phyloP scores from a whole-genome alignment of 2,329 filamentous ascomycete species.

The Talaromyces sp. region DNA sequence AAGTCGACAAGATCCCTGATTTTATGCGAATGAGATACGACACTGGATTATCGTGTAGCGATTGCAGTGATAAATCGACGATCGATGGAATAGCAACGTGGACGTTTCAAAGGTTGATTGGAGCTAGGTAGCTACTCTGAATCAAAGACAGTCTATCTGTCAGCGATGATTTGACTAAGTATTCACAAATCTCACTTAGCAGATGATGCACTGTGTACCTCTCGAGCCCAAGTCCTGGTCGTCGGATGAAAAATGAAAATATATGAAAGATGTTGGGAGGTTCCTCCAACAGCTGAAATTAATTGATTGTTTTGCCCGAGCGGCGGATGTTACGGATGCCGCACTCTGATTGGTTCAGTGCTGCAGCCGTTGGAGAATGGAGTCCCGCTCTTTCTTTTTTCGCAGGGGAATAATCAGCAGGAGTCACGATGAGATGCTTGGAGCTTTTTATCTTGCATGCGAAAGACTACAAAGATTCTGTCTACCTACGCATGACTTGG shows the following conservation, averaged over 20 bases:
- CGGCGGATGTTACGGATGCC: neutral
- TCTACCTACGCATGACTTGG: neutral
- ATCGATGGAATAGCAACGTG: constrained; percentile 13
- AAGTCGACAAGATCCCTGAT: neutral
- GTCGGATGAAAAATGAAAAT: neutral
- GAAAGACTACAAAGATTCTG: neutral
- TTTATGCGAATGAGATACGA: neutral
- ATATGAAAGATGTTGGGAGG: neutral
- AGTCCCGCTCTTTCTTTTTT: neutral
- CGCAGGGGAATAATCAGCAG: neutral
- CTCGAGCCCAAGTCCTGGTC: neutral
- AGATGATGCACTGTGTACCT: neutral
- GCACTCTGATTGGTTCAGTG: neutral
- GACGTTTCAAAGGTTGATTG: constrained; percentile 6
- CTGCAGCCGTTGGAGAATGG: neutral
- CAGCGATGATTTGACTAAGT: neutral
- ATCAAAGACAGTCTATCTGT: neutral
- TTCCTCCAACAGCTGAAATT: neutral
- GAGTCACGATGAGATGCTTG: neutral
- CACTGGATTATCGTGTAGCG: neutral
- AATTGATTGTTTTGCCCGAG: neutral
- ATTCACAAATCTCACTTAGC: neutral
- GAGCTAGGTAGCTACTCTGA: neutral
- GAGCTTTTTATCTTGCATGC: too few species aligned
- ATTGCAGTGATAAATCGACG: neutral